Base-by-base conservation (phyloP, 306 rosid species). In the Rubus idaeus region DNA sequence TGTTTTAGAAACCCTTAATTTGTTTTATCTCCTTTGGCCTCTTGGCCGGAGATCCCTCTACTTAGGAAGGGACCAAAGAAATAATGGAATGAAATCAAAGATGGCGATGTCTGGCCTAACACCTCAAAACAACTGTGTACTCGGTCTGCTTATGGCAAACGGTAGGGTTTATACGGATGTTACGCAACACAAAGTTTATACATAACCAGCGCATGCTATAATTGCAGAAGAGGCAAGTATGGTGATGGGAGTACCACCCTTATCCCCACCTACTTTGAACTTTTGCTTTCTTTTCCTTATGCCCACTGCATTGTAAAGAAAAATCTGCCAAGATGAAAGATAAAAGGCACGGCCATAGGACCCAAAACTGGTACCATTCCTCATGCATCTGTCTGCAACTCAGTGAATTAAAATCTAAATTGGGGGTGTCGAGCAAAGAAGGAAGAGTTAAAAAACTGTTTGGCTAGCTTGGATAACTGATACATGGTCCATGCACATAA, bases 61-160 rank as follows among this genome's bases (percentile, higher is more conserved):
- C 82, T 69, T 17, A 9, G 17, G 11, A 20, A 39, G 76, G 70
- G 83, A 75, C 68, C 74, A 62, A 72, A 61, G 30, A 30, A 75
- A 60, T 73, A 51, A 72, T 46, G 61, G 44, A 62, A 62, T 62
- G 68, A 35, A 13, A 62, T 26, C 41, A 37, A 13, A 62, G 68
- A 62, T 35, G 5, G 44, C 7, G 68, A 62, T 62, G 8, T 11
- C 68, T 62, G 20, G 11, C 68, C 68, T 62, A 62, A 35, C 35
- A 30, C 35, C 35, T 30, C 35, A 30, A 30, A 30, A 30, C 35
- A 30, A 30, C 68, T 1, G 4, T 23, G 39, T 58, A 26, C 65
- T 60, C 39, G 14, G 14, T 26, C 65, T 26, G 67, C 42, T 62
- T 13, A 62, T 62, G 67, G 10, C n/a, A 14, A 35, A 13, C 42